Evolutionary conservation across 176 grass and related monocot genomes (phyloP).

Genomic region (Triticum dicoccoides): DNA sequence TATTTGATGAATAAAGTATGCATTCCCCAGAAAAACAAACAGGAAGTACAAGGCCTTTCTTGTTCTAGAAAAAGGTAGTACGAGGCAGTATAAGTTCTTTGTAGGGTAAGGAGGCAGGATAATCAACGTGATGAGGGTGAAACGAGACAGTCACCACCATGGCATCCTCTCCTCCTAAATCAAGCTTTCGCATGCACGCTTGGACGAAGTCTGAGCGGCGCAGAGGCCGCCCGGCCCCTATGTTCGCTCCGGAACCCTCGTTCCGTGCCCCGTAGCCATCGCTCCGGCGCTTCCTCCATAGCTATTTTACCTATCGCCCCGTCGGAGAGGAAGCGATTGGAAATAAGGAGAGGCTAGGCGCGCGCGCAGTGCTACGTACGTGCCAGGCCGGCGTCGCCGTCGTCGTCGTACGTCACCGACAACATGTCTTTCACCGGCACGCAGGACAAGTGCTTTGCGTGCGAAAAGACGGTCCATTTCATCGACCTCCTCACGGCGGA

Average conservation of each 20-base stretch:
- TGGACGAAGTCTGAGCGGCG: slow-evolving; percentile 63
- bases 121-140: not conserved
- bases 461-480: slow-evolving; percentile 97
- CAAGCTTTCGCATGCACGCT: not conserved
- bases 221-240: slow-evolving; percentile 41
- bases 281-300: not conserved
- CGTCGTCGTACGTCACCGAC: not conserved
- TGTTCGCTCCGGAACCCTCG: slow-evolving; percentile 53
- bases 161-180: not conserved
- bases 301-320: not conserved
- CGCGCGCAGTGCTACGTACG: not conserved
- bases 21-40: no score
- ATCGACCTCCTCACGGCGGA: slow-evolving; percentile 92
- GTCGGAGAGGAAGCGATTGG: slow-evolving; percentile 14
- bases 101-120: not conserved
- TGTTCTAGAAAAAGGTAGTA: not conserved
- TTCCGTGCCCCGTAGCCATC: slow-evolving; percentile 25
- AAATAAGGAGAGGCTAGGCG: not conserved
- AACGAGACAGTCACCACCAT: not conserved
- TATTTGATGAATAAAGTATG: no score
- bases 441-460: slow-evolving; percentile 92
- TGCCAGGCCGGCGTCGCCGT: not conserved
- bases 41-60: not conserved
- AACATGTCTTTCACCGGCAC: slow-evolving; percentile 98
- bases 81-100: no score